A percentile compares a stretch with the other conserved stretches of the same genome.
Evolutionary conservation across 352 stramenopile species (phyloP).

Genomic region (Globisporangium carolinianum): DNA sequence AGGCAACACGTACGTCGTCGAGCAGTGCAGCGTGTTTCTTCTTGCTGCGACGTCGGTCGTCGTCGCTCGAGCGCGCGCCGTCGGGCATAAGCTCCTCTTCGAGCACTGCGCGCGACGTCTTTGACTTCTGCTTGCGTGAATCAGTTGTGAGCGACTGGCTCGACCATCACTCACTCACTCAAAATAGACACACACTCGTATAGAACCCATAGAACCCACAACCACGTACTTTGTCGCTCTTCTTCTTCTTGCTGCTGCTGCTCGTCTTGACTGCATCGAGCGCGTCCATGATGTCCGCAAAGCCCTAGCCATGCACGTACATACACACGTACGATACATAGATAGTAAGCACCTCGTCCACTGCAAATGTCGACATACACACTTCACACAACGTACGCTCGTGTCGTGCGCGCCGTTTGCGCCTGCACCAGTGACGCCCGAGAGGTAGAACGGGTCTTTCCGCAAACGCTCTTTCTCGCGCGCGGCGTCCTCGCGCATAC

Average conservation of each 20-base stretch:
- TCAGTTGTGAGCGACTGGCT: not conserved
- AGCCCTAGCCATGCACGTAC: conserved; percentile 23
- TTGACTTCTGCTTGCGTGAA: conserved; percentile 19
- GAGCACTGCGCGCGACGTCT: conserved; percentile 47
- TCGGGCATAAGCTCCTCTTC: conserved; percentile 79
- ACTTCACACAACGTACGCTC: conserved; percentile 19
- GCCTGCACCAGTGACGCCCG: conserved; percentile 37
- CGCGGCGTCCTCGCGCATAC: not conserved
- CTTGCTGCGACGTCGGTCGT: conserved; percentile 42
- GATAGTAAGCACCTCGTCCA: not conserved
- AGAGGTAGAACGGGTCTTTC: conserved; percentile 78
- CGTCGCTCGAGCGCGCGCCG: conserved; percentile 57
- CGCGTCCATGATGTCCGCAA: conserved; percentile 80
- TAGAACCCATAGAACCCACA: not conserved
- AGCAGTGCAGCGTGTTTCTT: conserved; percentile 35
- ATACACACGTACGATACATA: conserved; percentile 2
- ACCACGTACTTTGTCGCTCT: conserved; percentile 38
- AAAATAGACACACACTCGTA: too few species aligned
- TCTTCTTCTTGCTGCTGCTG: conserved; percentile 69
- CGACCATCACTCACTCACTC: too few species aligned
- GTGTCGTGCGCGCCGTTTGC: conserved; percentile 16
- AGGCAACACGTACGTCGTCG: conserved; percentile 24
- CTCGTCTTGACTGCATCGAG: conserved; percentile 27
- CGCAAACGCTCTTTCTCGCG: conserved; percentile 59
- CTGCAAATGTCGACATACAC: not conserved